phyloP scores from a whole-genome alignment of 441 rosid species.

The Eruca vesicaria region DNA sequence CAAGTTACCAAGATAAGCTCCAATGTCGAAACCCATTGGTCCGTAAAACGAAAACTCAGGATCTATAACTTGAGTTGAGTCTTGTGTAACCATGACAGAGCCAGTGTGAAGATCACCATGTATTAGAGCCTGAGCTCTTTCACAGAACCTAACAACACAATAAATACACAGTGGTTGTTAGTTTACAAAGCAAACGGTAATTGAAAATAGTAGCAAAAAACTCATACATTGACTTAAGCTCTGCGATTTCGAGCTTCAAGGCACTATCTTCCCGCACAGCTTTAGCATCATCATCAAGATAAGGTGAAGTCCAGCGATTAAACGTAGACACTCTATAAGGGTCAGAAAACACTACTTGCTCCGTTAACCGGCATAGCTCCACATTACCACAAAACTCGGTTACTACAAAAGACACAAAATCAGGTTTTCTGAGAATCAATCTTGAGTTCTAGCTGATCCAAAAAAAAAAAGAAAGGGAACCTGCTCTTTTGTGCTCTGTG shows the following conservation, averaged over 20 bases:
- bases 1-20: constrained; percentile 89
- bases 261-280: constrained; percentile 67
- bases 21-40: constrained; percentile 88
- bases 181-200: not conserved
- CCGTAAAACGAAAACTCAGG: constrained; percentile 89
- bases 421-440: not conserved
- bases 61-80: constrained; percentile 88
- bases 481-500: constrained; percentile 71
- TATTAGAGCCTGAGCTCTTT: constrained; percentile 81
- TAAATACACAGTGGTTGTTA: constrained; percentile 16
- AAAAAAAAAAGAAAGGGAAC: no score
- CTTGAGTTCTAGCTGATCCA: no score
- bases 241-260: constrained; percentile 80
- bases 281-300: constrained; percentile 76
- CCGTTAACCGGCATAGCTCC: constrained; percentile 90
- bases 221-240: constrained; percentile 76
- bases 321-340: constrained; percentile 72
- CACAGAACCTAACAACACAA: constrained; percentile 67
- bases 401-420: constrained; percentile 48
- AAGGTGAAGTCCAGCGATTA: constrained; percentile 82
- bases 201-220: not conserved
- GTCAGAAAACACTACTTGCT: constrained; percentile 89
- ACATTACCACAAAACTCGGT: constrained; percentile 90
- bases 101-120: constrained; percentile 97
- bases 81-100: constrained; percentile 84